Conservation (phyloP, 805 yeast genomes). For the Teunomyces atbi region DNA sequence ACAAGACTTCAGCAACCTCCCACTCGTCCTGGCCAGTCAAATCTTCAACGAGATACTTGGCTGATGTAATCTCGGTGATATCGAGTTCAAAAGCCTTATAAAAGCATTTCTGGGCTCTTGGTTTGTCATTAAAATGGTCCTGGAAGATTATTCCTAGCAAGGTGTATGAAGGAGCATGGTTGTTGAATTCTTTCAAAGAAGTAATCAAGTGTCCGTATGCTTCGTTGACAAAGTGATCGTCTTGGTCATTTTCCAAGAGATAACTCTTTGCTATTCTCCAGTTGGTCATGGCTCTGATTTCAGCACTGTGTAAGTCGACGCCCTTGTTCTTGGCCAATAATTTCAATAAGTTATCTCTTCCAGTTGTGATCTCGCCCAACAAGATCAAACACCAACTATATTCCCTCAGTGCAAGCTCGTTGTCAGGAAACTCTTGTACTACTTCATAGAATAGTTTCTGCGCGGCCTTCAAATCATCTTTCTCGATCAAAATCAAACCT, state of each 20-base stretch:
- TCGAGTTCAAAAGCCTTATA: constrained; percentile 88
- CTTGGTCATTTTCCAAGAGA: constrained; percentile 29
- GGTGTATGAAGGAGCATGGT: constrained; percentile 77
- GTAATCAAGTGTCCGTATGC: constrained; percentile 60
- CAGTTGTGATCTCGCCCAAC: constrained; percentile 48
- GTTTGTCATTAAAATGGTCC: constrained; percentile 53
- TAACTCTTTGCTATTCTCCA: constrained; percentile 77
- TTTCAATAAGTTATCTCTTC: constrained; percentile 48
- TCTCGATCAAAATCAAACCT: constrained; percentile 72
- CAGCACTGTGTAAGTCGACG: constrained; percentile 50
- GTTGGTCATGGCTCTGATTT: constrained; percentile 54
- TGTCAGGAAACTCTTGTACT: constrained; percentile 45
- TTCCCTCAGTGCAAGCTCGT: constrained; percentile 62
- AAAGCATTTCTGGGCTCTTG: constrained; percentile 81
- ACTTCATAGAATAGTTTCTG: constrained; percentile 50
- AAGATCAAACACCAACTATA: constrained; percentile 75
- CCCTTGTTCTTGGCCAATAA: constrained; percentile 49
- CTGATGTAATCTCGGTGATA: constrained; percentile 71
- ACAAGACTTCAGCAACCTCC: constrained; percentile 77
- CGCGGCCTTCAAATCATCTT: constrained; percentile 58
- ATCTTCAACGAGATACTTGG: constrained; percentile 66
- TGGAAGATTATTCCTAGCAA: constrained; percentile 75
- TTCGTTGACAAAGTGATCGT: constrained; percentile 27
- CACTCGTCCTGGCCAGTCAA: constrained; percentile 71
- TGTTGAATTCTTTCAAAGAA: constrained; percentile 62